Evolutionary conservation across 257 asterid species (phyloP).

Genomic region (Catharanthus roseus): DNA sequence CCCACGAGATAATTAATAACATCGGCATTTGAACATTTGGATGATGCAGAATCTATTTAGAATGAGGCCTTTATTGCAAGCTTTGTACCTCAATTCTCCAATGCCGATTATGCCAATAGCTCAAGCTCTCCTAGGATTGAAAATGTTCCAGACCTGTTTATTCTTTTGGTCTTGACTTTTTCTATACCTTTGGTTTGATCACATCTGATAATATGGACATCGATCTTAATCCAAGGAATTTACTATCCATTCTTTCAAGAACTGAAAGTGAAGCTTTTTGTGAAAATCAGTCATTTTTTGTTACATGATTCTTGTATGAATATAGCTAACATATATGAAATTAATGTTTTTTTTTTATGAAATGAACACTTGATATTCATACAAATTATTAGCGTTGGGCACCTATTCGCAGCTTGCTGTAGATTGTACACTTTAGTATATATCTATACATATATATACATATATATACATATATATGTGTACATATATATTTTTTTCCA

Average conservation of each 20-base stretch:
- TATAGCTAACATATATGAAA: too few species aligned
- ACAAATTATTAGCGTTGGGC: too few species aligned
- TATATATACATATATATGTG: too few species aligned
- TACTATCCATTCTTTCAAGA: not conserved
- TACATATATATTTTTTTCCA: too few species aligned
- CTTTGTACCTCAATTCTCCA: slow-evolving; percentile 5
- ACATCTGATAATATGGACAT: not conserved
- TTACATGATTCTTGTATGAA: too few species aligned
- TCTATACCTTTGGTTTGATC: not conserved
- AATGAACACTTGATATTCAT: too few species aligned
- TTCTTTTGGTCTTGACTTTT: not conserved
- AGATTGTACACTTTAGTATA: too few species aligned
- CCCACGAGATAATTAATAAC: slow-evolving; percentile 22
- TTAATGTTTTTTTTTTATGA: too few species aligned
- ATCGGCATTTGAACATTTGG: slow-evolving; percentile 38
- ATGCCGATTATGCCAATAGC: not conserved
- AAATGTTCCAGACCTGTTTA: not conserved
- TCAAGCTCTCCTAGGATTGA: not conserved
- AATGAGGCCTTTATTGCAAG: slow-evolving; percentile 23
- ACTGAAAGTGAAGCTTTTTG: not conserved
- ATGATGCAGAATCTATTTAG: slow-evolving; percentile 14
- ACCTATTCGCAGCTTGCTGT: too few species aligned
- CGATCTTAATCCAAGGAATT: not conserved
- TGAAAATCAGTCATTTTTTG: too few species aligned
- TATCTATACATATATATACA: too few species aligned